Base-by-base conservation (phyloP, 306 rosid genomes). In the Geum urbanum region DNA sequence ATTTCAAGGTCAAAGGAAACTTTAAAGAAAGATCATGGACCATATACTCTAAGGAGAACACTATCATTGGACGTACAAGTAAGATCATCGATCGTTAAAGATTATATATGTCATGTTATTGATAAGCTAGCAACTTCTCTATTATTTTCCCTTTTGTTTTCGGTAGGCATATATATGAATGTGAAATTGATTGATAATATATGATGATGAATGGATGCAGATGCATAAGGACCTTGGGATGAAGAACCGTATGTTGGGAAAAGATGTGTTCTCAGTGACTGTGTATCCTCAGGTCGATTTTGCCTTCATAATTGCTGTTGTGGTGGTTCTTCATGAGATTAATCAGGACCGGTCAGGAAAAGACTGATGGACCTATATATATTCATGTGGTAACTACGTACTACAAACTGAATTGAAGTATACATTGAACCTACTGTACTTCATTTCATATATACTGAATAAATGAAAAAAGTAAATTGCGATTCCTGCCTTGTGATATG, bases 1-100 rank as follows among this genome's bases (percentile, higher is more conserved):
- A 84, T 73, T 84, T 75, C 74, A 84, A 78, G 78, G 32, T 81
- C 58, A 72, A 72, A 62, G 87, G 83, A 43, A 80, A 85, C 48
- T 71, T 72, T 84, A 9, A 49, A 20, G 80, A 80, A 37, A 77
- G 78, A 74, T 67, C 87, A 0, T 80, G 84, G 78, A 74, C 69
- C 4, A 65, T 80, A 20, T 84, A 16, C 22, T 61, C 11, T 3
- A 65, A 69, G 53, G 56, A 74, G 1, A 47, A 49, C 55, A 73
- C 76, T 19, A 70, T 77, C 57, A 27, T 77, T 66, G 82, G 76
- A n/a, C n/a, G n/a, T n/a, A 2, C 79, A 81, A 39, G 85, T 81
- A 80, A 65, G 84, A 55, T 27, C 3, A n/a, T n/a, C n/a, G n/a
- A 46, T 35, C 1, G 5, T 43, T 32, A 7, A 4, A 10, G 2